phyloP scores from a whole-genome alignment of 805 yeast genomes.

The Candida endomychidarum region DNA sequence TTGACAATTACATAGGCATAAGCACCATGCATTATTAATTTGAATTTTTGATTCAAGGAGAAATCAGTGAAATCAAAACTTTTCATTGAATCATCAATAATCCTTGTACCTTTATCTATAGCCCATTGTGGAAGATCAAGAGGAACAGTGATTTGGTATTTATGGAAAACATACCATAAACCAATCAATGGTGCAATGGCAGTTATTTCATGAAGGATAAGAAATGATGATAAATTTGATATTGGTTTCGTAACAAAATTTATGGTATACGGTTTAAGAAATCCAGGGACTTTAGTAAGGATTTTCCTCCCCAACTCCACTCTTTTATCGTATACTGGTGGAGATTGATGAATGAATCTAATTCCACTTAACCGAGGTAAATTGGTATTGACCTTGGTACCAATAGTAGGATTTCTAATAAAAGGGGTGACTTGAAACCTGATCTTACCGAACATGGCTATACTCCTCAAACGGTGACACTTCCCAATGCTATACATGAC shows the following conservation, averaged over 20 bases:
- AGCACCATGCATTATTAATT: constrained; percentile 68
- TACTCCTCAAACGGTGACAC: not conserved
- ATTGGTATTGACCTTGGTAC: not conserved
- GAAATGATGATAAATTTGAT: constrained; percentile 60
- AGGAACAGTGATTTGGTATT: constrained; percentile 50
- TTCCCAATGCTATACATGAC: too few species aligned
- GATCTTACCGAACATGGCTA: too few species aligned
- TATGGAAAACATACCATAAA: constrained; percentile 65
- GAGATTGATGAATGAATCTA: constrained; percentile 1
- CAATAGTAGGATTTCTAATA: too few species aligned
- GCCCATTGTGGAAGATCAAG: constrained; percentile 59
- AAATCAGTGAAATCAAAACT: constrained; percentile 30
- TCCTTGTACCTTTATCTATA: constrained; percentile 55
- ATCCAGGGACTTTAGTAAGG: constrained; percentile 45
- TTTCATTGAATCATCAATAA: constrained; percentile 54
- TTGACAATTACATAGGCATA: constrained; percentile 72
- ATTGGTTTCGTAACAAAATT: constrained; percentile 56
- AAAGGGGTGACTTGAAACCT: too few species aligned
- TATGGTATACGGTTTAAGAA: constrained; percentile 50
- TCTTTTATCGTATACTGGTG: constrained; percentile 9
- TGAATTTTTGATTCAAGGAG: constrained; percentile 51
- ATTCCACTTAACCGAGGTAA: too few species aligned
- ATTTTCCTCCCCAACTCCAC: constrained; percentile 17
- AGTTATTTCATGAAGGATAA: constrained; percentile 70
- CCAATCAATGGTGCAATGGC: constrained; percentile 72